Percentiles rank a stretch among this genome's conserved stretches.
Evolutionary conservation across 2,329 filamentous ascomycete species (phyloP).

Genomic region (Ceratocystis cubensis): DNA sequence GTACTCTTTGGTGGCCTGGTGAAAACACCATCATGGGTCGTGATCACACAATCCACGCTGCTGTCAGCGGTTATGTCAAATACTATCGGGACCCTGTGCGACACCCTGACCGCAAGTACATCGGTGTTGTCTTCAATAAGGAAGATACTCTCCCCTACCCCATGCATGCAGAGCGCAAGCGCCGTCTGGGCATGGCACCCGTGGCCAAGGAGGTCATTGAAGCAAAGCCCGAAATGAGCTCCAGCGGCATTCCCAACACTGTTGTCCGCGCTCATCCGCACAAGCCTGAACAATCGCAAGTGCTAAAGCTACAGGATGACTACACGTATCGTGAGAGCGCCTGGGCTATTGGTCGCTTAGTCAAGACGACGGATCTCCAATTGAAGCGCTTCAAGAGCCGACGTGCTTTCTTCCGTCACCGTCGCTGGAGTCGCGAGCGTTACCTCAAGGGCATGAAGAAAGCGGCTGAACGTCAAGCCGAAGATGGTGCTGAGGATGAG

Average conservation of each 20-base stretch:
- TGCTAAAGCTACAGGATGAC: constrained; percentile 39
- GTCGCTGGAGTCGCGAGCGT: constrained; percentile 33
- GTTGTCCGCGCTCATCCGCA: constrained; percentile 33
- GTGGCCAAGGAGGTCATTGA: constrained; percentile 27
- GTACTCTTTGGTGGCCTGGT: constrained; percentile 86
- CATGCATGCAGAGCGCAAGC: constrained; percentile 56
- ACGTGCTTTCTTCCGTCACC: constrained; percentile 37
- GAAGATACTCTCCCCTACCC: constrained; percentile 68
- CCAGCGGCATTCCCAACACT: constrained; percentile 38
- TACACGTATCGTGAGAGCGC: constrained; percentile 51
- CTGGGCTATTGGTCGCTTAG: constrained; percentile 45
- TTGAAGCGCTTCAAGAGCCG: constrained; percentile 40
- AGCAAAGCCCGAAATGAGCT: constrained; percentile 32
- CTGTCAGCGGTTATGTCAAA: constrained; percentile 77
- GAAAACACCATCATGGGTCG: constrained; percentile 93
- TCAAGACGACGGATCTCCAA: constrained; percentile 38
- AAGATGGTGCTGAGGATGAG: constrained; percentile 24
- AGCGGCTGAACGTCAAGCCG: constrained; percentile 28
- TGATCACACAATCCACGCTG: constrained; percentile 90
- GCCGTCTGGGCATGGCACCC: constrained; percentile 62
- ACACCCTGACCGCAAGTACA: constrained; percentile 84
- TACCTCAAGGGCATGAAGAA: constrained; percentile 33
- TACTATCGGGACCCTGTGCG: constrained; percentile 82
- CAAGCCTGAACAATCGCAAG: constrained; percentile 32
- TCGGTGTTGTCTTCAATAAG: constrained; percentile 81